phyloP scores from a whole-genome alignment of 345 rosid species.

The Excoecaria agallocha region DNA sequence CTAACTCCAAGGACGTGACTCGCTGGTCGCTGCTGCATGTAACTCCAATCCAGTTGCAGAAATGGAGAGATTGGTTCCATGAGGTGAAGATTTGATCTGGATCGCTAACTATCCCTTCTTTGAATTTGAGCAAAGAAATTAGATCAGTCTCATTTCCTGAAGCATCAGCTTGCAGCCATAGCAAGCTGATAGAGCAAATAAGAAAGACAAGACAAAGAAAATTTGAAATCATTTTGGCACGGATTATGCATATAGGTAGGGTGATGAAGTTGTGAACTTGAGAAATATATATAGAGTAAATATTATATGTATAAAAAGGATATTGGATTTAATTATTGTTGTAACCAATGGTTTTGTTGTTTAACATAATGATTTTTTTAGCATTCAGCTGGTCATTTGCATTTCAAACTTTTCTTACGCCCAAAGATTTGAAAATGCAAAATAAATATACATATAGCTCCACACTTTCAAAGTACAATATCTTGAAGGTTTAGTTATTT shows the following conservation, averaged over 20 bases:
- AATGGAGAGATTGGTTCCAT: neutral
- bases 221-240: neutral
- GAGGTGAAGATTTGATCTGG: neutral
- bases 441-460: too few species aligned
- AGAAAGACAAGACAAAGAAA: neutral
- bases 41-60: constrained; percentile 7
- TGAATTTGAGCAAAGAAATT: constrained; percentile 7
- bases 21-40: neutral
- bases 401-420: too few species aligned
- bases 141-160: constrained; percentile 1
- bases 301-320: too few species aligned
- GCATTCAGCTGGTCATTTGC: too few species aligned
- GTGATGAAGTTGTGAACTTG: too few species aligned
- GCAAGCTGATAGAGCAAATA: neutral
- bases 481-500: too few species aligned
- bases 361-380: too few species aligned
- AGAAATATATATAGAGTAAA: too few species aligned
- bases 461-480: too few species aligned
- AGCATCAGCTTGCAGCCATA: neutral
- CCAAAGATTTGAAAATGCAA: too few species aligned
- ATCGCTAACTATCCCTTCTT: neutral
- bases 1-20: constrained; percentile 1
- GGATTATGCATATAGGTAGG: neutral
- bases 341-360: too few species aligned
- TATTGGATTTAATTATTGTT: too few species aligned